Conservation (phyloP, 768 basidiomycete species). For the Leccinum pellstonianum region DNA sequence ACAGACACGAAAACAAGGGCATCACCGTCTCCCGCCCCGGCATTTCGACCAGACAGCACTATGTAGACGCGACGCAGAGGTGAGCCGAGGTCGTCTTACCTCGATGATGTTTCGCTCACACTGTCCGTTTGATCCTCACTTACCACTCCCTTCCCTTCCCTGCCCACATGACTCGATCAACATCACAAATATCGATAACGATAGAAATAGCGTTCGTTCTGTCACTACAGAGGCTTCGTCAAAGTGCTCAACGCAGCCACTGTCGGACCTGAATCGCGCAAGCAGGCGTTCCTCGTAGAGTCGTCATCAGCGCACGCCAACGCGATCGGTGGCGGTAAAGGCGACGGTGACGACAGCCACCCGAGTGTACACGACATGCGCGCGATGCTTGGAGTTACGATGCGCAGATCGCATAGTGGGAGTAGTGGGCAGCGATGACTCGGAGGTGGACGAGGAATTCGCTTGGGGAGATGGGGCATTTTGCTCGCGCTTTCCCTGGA, state of each 20-base stretch:
- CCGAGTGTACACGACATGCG: background rate
- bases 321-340: background rate
- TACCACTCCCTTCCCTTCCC: background rate
- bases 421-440: background rate
- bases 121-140: background rate
- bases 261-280: conserved; percentile 25
- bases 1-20: conserved; percentile 50
- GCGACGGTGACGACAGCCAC: background rate
- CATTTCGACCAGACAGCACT: conserved; percentile 61
- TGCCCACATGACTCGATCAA: background rate
- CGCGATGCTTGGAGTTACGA: conserved; percentile 2
- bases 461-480: background rate
- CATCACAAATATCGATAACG: background rate
- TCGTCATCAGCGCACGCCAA: background rate
- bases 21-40: conserved; percentile 58
- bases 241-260: conserved; percentile 50
- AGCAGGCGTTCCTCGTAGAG: conserved; percentile 8
- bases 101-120: background rate
- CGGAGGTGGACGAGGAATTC: background rate
- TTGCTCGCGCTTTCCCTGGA: background rate
- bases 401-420: conserved; percentile 7
- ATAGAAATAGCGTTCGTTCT: background rate
- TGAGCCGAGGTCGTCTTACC: conserved; percentile 23
- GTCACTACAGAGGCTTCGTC: conserved; percentile 43
- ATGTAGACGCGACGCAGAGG: conserved; percentile 75